Evolutionary conservation across 805 yeast species (phyloP), one percentile per base, ranked within the genome.

Genomic region (Blastobotrys muscicola): DNA sequence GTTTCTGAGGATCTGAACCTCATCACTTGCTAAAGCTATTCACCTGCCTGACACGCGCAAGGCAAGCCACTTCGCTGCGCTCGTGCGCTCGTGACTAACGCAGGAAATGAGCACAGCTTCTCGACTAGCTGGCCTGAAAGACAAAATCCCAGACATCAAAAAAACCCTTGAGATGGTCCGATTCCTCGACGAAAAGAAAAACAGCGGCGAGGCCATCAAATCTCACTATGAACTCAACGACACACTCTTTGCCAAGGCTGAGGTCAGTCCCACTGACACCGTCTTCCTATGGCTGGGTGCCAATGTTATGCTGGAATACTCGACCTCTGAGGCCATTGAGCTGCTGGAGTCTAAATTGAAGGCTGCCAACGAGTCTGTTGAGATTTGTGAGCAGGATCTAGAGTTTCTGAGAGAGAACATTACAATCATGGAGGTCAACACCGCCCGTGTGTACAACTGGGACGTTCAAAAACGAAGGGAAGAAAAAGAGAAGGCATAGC

Each of bases 201-300:
- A 62, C 3, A 57, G 60, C 0, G 59, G 57, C 1, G 72, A 70
- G 20, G 50, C 63, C n/a, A 63, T 84, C 31, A 80, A 76, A 42
- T 77, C 87, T n/a, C 82, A 83, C 59, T 92, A 85, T 59, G 96
- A 89, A 62, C 72, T 92, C 56, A 90, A 92, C 62, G 97, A 92
- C 58, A 90, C 98, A 0, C 71, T 92, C 34, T 90, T 77, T 60
- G 83, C 97, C 6, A 78, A 78, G 45, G 98, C 98, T 0, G 71
- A 70, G 32, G 70, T 92, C 29, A 76, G 76, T 33, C 72, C 78
- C 20, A 68, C 76, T 4, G 71, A 78, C 31, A 74, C 73, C 26
- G 97, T 92, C 1, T 78, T 78, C 50, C 69, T 92, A 39, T 92
- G 98, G 98, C 71, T 92, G n/a, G 98, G 98, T 8, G 98, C 98